Conservation (phyloP, 2,329 filamentous ascomycete genomes). For the Hortaea werneckii region DNA sequence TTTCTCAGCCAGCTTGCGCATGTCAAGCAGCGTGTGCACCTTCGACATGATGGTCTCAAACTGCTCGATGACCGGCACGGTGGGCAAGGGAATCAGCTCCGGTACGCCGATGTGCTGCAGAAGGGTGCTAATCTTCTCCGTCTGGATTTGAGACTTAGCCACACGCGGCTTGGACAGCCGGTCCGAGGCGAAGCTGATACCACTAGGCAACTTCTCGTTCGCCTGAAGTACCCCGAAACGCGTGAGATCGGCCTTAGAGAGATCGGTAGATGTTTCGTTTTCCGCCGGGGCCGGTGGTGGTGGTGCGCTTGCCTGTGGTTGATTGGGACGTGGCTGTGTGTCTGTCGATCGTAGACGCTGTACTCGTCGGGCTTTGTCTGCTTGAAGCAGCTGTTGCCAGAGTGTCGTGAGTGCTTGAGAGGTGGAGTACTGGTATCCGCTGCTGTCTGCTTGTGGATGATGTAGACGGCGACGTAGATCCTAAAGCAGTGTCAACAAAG, state of each 20-base stretch:
- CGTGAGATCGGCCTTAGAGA: slow-evolving; percentile 65
- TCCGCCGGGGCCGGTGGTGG: slow-evolving; percentile 26
- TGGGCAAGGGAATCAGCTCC: slow-evolving; percentile 62
- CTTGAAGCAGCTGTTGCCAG: slow-evolving; percentile 69
- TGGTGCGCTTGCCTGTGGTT: slow-evolving; percentile 32
- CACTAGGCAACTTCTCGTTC: slow-evolving; percentile 74
- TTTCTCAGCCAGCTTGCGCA: slow-evolving; percentile 66
- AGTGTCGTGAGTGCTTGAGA: slow-evolving; percentile 70
- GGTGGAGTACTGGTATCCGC: slow-evolving; percentile 57
- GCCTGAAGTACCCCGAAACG: slow-evolving; percentile 64
- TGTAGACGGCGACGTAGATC: slow-evolving; percentile 72
- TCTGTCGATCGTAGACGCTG: slow-evolving; percentile 33
- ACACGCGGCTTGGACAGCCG: slow-evolving; percentile 68
- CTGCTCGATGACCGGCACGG: slow-evolving; percentile 56
- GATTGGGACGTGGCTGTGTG: slow-evolving; percentile 25
- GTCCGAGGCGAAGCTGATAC: slow-evolving; percentile 83
- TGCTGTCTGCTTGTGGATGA: slow-evolving; percentile 55
- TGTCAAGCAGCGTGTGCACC: slow-evolving; percentile 60
- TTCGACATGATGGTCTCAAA: slow-evolving; percentile 62
- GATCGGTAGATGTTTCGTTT: slow-evolving; percentile 39
- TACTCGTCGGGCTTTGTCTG: slow-evolving; percentile 83
- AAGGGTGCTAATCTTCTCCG: slow-evolving; percentile 61
- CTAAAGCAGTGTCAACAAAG: slow-evolving; percentile 27
- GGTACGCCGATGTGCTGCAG: slow-evolving; percentile 64
- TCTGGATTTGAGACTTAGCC: slow-evolving; percentile 66